Percentiles rank a stretch among this genome's conserved stretches.
Evolutionary conservation across 257 asterid species (phyloP).

Genomic region (Nicotiana knightiana): DNA sequence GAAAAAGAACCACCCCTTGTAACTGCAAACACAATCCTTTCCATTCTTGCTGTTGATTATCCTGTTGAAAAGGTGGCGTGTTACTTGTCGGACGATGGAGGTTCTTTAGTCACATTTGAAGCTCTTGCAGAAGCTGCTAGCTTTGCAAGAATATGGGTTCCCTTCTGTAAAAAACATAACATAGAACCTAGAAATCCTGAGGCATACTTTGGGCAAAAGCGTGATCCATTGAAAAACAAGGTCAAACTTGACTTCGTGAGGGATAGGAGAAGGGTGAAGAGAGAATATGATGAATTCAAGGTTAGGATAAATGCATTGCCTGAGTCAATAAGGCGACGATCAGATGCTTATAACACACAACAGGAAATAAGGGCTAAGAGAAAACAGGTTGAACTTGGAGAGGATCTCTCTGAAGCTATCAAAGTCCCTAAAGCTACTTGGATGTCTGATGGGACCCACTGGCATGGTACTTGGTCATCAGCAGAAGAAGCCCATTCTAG

Average conservation of each 20-base stretch:
- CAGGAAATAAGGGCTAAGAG: constrained; percentile 60
- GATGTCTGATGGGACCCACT: constrained; percentile 90
- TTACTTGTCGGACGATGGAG: constrained; percentile 86
- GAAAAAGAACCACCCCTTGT: constrained; percentile 85
- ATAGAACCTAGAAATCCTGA: constrained; percentile 90
- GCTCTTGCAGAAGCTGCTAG: constrained; percentile 94
- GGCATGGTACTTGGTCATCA: constrained; percentile 91
- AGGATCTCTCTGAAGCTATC: constrained; percentile 37
- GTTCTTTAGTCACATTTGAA: constrained; percentile 77
- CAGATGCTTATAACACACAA: constrained; percentile 84
- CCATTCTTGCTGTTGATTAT: constrained; percentile 82
- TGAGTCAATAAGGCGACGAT: constrained; percentile 72
- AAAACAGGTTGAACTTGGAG: constrained; percentile 65
- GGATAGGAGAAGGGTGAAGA: constrained; percentile 78
- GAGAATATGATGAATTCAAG: constrained; percentile 81
- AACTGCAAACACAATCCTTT: constrained; percentile 83
- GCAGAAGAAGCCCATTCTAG: constrained; percentile 62
- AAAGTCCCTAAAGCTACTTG: constrained; percentile 78
- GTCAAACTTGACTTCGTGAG: constrained; percentile 65
- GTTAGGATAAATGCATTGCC: constrained; percentile 86
- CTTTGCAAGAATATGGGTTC: constrained; percentile 81
- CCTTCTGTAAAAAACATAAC: constrained; percentile 69
- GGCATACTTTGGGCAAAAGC: constrained; percentile 67
- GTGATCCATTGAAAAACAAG: constrained; percentile 76
- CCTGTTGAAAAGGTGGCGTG: constrained; percentile 83